These are phyloP conservation scores for Aspergillus egyptiacus DNA, from an alignment of 495 filamentous ascomycete genomes.

Conservation along the genomic window DNA sequence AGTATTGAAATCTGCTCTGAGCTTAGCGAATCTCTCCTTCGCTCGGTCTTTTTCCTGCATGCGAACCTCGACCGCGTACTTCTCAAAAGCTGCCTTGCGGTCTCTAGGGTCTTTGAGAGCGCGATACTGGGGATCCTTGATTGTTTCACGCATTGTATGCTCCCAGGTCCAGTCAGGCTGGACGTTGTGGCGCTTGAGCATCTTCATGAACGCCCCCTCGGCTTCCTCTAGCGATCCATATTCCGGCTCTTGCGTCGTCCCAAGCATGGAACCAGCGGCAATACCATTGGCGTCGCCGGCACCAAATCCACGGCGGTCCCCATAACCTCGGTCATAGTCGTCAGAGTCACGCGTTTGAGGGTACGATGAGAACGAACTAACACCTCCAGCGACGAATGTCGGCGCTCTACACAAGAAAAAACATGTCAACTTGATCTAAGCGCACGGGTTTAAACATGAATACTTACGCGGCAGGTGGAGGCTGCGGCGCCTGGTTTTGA, in stretches of 20 bases:
- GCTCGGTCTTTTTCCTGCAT: slow-evolving; percentile 91
- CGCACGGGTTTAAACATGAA: slow-evolving; percentile 5
- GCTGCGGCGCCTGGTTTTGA: slow-evolving; percentile 44
- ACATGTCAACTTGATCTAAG: slow-evolving; percentile 20
- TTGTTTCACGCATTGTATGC: slow-evolving; percentile 78
- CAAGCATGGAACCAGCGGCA: slow-evolving; percentile 54
- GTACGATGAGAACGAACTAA: slow-evolving; percentile 48
- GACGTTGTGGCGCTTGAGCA: slow-evolving; percentile 77
- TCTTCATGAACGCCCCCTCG: slow-evolving; percentile 87
- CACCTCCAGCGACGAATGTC: slow-evolving; percentile 63
- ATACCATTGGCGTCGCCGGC: slow-evolving; percentile 48
- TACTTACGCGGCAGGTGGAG: slow-evolving; percentile 56
- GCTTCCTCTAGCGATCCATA: slow-evolving; percentile 86
- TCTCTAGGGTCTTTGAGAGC: slow-evolving; percentile 91
- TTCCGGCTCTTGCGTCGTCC: slow-evolving; percentile 67
- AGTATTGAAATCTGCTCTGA: slow-evolving; percentile 87
- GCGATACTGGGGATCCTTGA: slow-evolving; percentile 90
- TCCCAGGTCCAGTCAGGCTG: slow-evolving; percentile 92
- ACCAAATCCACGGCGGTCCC: slow-evolving; percentile 63
- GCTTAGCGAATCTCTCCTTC: slow-evolving; percentile 88
- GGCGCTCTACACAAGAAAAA: slow-evolving; percentile 46
- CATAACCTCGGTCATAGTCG: slow-evolving; percentile 53
- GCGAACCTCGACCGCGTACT: slow-evolving; percentile 86
- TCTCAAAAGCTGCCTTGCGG: slow-evolving; percentile 88
- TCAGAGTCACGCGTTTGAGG: slow-evolving; percentile 45